These are phyloP conservation scores for Dothiorella sarmentorum DNA, from an alignment of 2,329 filamentous ascomycete genomes.

Conservation along the genomic window DNA sequence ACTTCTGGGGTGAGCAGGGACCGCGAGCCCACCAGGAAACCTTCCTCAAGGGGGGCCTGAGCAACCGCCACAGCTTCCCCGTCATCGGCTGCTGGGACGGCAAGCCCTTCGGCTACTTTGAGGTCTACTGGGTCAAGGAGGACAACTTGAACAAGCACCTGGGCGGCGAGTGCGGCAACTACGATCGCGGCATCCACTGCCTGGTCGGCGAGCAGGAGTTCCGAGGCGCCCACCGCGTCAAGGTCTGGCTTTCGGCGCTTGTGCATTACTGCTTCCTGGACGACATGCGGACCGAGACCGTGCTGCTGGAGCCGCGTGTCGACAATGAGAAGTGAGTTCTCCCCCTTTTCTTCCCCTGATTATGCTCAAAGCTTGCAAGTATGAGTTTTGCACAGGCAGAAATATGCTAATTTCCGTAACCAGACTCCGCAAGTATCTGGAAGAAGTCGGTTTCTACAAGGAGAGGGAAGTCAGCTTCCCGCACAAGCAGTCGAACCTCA, in stretches of 20 bases:
- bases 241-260: conserved; percentile 76
- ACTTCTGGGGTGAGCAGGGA: conserved; percentile 75
- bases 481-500: conserved; percentile 87
- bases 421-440: conserved; percentile 68
- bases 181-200: conserved; percentile 83
- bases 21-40: conserved; percentile 56
- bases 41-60: conserved; percentile 66
- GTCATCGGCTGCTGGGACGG: conserved; percentile 93
- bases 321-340: conserved; percentile 83
- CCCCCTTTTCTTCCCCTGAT: not conserved
- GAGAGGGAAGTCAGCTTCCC: conserved; percentile 83
- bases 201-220: conserved; percentile 92
- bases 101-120: conserved; percentile 93
- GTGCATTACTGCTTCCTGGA: conserved; percentile 81
- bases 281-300: conserved; percentile 75
- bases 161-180: conserved; percentile 65
- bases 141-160: conserved; percentile 71
- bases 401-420: not conserved
- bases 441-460: conserved; percentile 75
- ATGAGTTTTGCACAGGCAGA: too few relatives aligned
- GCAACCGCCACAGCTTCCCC: conserved; percentile 75
- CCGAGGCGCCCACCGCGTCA: conserved; percentile 70
- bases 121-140: conserved; percentile 98
- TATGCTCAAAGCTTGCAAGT: not conserved
- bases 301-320: conserved; percentile 84